Base-by-base conservation (phyloP, 306 rosid genomes). In the Prunus mongolica region DNA sequence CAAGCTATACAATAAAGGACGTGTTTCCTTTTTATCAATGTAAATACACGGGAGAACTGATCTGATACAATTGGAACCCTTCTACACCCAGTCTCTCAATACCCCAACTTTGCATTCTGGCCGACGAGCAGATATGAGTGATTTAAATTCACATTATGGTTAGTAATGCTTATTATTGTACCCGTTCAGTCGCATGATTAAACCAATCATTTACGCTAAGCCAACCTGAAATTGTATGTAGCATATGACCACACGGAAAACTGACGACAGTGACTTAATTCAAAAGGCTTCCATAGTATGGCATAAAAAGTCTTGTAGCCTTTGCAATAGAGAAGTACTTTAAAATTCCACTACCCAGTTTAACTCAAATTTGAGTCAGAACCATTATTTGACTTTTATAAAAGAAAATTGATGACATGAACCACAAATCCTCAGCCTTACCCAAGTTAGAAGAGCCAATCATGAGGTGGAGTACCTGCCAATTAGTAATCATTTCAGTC, bases 391-490 rank as follows among this genome's bases (percentile, higher is more conserved):
- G 12, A 57, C 68, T 60, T 47, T 50, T 55, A 44, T 24, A 49
- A 60, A 41, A 32, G 68, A 64, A 65, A 44, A 45, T 65, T 18
- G 27, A 74, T 61, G 54, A 30, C 34, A 72, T 46, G 18, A 74
- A 57, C 55, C 46, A 69, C 46, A 65, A 57, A 34, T 7, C 27
- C 25, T 64, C 74, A 74, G 50, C 82, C 87, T 32, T 88, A 90
- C 96, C 96, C 67, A 82, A 78, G 86, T 83, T 90, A 80, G 93
- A 88, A 76, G 87, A 76, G 75, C 88, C 87, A 20, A 90, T 65
- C 91, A 90, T 76, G 73, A 90, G 78, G 82, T 88, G 93, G 50
- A 90, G 87, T 44, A 84, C 96, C 96, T 90, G 89, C 87, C 84
- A 56, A 79, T 61, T 73, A 51, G 52, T 52, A 67, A 62, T 5